phyloP scores from a whole-genome alignment of 768 basidiomycete genomes.

The Rhodotorula diobovata region DNA sequence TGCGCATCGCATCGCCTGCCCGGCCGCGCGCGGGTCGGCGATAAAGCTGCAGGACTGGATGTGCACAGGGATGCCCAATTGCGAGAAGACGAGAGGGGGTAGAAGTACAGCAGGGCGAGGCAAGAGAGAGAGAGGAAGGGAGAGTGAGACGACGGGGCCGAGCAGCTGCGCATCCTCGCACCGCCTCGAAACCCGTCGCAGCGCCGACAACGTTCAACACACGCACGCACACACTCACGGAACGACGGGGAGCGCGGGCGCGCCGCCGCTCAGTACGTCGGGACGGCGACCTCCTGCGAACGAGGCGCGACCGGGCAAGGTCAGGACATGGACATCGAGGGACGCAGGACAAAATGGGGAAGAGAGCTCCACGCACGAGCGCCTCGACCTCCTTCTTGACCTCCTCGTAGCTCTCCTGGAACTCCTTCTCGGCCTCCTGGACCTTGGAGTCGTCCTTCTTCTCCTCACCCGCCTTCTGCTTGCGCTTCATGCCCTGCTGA shows the following conservation, averaged over 20 bases:
- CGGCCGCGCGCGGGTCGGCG: no score
- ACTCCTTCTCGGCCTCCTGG: constrained; percentile 67
- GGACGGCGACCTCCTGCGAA: constrained; percentile 23
- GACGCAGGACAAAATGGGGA: neutral
- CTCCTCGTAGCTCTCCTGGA: constrained; percentile 78
- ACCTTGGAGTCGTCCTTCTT: constrained; percentile 50
- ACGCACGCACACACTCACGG: neutral
- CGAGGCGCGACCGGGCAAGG: neutral
- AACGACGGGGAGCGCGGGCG: no score
- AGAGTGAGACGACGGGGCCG: no score
- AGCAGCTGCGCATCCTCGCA: no score
- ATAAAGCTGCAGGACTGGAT: no score
- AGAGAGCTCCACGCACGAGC: constrained; percentile 46
- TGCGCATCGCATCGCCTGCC: no score
- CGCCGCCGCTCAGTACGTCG: constrained; percentile 19
- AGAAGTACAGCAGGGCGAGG: neutral
- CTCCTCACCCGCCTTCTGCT: constrained; percentile 51
- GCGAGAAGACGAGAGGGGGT: neutral
- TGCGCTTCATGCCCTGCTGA: constrained; percentile 69
- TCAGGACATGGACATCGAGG: neutral
- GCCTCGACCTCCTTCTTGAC: constrained; percentile 78
- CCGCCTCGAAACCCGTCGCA: no score
- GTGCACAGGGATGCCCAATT: neutral
- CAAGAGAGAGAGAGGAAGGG: neutral
- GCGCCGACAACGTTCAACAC: neutral